Conservation (phyloP, 768 basidiomycete genomes). For the Termitomyces sp. region DNA sequence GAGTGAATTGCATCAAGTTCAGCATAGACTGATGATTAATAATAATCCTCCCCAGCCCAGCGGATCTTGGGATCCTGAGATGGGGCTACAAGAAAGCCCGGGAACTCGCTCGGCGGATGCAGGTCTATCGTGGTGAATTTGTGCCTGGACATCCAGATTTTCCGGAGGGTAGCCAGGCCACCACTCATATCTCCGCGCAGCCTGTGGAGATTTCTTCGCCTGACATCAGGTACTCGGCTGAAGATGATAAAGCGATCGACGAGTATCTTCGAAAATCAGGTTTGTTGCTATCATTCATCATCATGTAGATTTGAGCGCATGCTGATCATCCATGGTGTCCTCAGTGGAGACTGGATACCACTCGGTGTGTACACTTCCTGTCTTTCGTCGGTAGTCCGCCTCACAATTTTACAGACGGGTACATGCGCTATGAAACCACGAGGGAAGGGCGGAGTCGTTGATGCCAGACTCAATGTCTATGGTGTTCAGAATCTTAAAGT, state of each 20-base stretch:
- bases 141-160: slow-evolving; percentile 35
- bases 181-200: slow-evolving; percentile 14
- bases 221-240: slow-evolving; percentile 37
- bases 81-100: slow-evolving; percentile 56
- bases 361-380: slow-evolving; percentile 29
- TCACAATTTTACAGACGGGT: slow-evolving; percentile 42
- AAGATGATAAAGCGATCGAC: slow-evolving; percentile 43
- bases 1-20: slow-evolving; percentile 29
- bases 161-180: slow-evolving; percentile 31
- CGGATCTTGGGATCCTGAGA: slow-evolving; percentile 43
- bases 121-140: slow-evolving; percentile 38
- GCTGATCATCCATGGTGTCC: neutral
- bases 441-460: slow-evolving; percentile 58
- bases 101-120: slow-evolving; percentile 56
- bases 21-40: neutral
- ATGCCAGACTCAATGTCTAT: slow-evolving; percentile 60
- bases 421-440: slow-evolving; percentile 69
- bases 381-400: neutral
- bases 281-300: slow-evolving; percentile 15
- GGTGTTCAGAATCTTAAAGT: slow-evolving; percentile 58
- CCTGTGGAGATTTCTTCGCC: slow-evolving; percentile 34
- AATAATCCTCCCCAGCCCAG: slow-evolving; percentile 26
- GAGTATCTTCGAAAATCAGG: slow-evolving; percentile 31
- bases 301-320: neutral
- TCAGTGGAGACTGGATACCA: slow-evolving; percentile 45